Conservation (phyloP, 2,329 filamentous ascomycete species). For the Tricladium varicosporioides region DNA sequence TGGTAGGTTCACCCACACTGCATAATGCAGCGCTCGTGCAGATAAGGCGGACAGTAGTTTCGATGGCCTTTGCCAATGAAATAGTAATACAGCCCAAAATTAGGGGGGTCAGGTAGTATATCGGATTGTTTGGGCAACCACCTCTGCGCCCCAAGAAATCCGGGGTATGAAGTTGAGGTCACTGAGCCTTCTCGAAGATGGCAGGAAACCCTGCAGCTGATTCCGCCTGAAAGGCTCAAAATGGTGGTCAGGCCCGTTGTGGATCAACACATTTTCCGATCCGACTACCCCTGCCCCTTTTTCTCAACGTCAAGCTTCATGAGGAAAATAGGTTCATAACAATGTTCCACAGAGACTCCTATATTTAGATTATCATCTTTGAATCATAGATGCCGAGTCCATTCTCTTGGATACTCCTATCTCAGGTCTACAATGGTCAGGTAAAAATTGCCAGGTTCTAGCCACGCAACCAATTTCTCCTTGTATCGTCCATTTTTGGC, state of each 20-base stretch:
- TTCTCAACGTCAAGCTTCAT: neutral
- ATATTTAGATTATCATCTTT: too few relatives aligned
- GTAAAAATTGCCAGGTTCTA: too few relatives aligned
- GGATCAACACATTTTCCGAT: neutral
- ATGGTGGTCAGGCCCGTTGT: neutral
- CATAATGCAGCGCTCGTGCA: constrained; percentile 3
- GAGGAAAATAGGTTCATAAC: too few relatives aligned
- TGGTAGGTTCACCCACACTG: constrained; percentile 8
- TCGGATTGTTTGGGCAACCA: neutral
- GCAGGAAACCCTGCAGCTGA: neutral
- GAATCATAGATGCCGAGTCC: too few relatives aligned
- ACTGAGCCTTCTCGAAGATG: neutral
- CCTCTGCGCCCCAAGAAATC: neutral
- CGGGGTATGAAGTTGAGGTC: neutral
- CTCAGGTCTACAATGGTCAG: too few relatives aligned
- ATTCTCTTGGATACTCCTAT: too few relatives aligned
- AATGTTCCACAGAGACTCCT: too few relatives aligned
- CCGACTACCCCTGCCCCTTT: neutral
- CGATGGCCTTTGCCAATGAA: neutral
- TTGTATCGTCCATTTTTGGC: too few relatives aligned
- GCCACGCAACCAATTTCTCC: too few relatives aligned
- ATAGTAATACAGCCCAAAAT: neutral
- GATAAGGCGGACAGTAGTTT: neutral
- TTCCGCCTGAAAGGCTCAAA: neutral
- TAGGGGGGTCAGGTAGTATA: neutral